Evolutionary conservation across 352 stramenopile genomes (phyloP), one percentile per base, ranked within the genome.

Genomic region (Plasmopara halstedii): DNA sequence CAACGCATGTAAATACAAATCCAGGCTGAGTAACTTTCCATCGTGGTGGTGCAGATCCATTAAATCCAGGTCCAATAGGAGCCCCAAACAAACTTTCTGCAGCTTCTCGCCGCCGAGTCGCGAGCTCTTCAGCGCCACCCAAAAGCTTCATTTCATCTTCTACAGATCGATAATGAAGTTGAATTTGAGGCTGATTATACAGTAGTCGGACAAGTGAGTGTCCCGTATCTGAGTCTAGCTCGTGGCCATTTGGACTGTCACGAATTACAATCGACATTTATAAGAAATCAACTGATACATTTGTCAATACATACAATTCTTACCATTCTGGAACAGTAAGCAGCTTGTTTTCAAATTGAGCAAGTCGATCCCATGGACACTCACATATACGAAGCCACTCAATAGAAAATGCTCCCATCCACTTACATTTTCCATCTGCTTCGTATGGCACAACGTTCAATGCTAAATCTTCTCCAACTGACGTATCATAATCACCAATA

Each of bases 351-450:
- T 88, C 80, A 42, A 80, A 85, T 32, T 84, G 63, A 3, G 66
- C 60, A 5, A 91, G 60, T 2, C 76, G 73, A n/a, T 89, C 74
- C 75, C 79, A 94, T 6, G 83, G 83, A 58, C 80, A 91, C 42
- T 94, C 81, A 34, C 80, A 92, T 14, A 88, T 88, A n/a, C 77
- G 74, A 21, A 94, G 62, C 83, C 83, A 94, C 26, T 93, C 78
- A 38, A 94, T 56, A 19, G 58, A 54, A 57, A 94, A 91, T 0
- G 64, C 61, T 1, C 75, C 75, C 2, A 59, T 47, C 83, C 83
- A 94, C 34, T 67, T 42, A 0, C 34, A 37, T 46, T 77, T 72
- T 0, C 58, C 63, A 6, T 84, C 64, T 35, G 50, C 58, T 26
- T 85, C 56, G 32, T 87, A 90, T 21, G 83, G 80, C 6, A 94